Evolutionary conservation across 2,329 filamentous ascomycete species (phyloP), one percentile per base, ranked within the genome.

Genomic region (Bipolaris bicolor): DNA sequence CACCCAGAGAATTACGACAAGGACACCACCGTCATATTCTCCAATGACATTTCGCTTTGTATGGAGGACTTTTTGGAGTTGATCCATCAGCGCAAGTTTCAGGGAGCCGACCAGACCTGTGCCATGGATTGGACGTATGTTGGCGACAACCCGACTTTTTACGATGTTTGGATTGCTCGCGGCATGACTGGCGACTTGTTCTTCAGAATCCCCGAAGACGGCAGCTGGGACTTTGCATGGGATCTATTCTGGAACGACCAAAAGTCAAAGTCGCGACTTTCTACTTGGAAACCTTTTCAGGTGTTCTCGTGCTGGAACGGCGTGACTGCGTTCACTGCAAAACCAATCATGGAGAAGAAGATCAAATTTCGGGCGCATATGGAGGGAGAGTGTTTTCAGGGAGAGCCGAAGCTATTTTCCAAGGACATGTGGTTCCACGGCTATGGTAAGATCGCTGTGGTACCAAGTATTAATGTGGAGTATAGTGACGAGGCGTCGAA

Each of bases 1-100:
- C 20, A 67, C 34, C 90, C 97, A 57, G 92, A 97, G 79, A 85
- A 92, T 73, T 98, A 97, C 83, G 97, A 97, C 79, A 92, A 92
- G 45, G 93, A 98, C 81, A 95, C 93, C 45, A 96, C 95, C 43
- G 86, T 88, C 57, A 84, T 91, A 63, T 94, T 98, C 77, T 91
- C 96, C 83, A 89, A 90, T 75, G 97, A 98, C 79, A 87, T 98
- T 54, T 52, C 57, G 15, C 39, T 68, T 3, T 72, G 69, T 53
- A 57, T 64, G 46, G 83, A 86, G 37, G 84, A 88, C 60, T 79
- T 88, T 15, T 75, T 88, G 3, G 85, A 87, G 68, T 74, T 87
- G 1, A 63, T 81, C 1, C 77, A 83, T 60, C 84, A 87, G 68
- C 79, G 77, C 24, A 62, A 57, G 5, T 62, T 61, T 3, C 81